These are phyloP conservation scores for Jasminum sambac DNA, from an alignment of 257 asterid species.

Conservation along the genomic window DNA sequence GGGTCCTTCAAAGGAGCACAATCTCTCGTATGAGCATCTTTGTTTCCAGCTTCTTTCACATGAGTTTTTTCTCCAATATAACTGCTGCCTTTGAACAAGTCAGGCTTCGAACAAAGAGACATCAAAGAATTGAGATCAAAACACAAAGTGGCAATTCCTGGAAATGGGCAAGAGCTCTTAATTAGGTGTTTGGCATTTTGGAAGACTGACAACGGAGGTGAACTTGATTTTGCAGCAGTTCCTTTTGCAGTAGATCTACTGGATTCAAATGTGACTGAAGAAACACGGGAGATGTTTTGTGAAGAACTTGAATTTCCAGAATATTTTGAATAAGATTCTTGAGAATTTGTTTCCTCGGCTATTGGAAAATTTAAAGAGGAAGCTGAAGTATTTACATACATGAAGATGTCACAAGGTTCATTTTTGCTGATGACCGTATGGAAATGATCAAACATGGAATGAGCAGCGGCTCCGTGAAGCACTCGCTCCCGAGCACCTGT, in stretches of 20 bases:
- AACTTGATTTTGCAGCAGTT: slow-evolving; percentile 36
- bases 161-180: slow-evolving; percentile 85
- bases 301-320: slow-evolving; percentile 40
- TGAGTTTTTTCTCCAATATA: slow-evolving; percentile 32
- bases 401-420: slow-evolving; percentile 37
- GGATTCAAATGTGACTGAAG: slow-evolving; percentile 29
- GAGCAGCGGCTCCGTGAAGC: slow-evolving; percentile 92
- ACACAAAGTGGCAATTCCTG: slow-evolving; percentile 75
- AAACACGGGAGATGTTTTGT: slow-evolving; percentile 28
- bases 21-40: slow-evolving; percentile 31
- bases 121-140: slow-evolving; percentile 81
- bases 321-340: slow-evolving; percentile 40
- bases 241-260: slow-evolving; percentile 35
- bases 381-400: slow-evolving; percentile 69
- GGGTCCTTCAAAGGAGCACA: slow-evolving; percentile 37
- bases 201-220: slow-evolving; percentile 34
- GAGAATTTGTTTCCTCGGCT: slow-evolving; percentile 49
- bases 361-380: slow-evolving; percentile 68
- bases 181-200: slow-evolving; percentile 63
- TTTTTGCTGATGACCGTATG: slow-evolving; percentile 44
- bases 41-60: slow-evolving; percentile 40
- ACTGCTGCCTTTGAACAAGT: slow-evolving; percentile 33
- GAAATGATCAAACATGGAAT: slow-evolving; percentile 93
- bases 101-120: slow-evolving; percentile 65
- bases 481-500: slow-evolving; percentile 97